phyloP scores from a whole-genome alignment of 176 grass and related monocot genomes.

The Phoenix dactylifera region DNA sequence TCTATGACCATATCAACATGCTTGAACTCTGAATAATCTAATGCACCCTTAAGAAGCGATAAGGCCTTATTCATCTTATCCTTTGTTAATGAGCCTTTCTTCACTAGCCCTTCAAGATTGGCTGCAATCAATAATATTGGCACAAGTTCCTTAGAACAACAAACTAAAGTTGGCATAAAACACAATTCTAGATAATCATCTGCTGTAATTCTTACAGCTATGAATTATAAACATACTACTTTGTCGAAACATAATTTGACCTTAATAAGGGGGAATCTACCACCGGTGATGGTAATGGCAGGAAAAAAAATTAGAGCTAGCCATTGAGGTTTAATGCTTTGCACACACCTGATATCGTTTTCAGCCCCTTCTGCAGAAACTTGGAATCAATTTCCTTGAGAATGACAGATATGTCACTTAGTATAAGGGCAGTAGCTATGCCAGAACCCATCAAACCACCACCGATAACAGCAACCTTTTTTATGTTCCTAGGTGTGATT shows the following conservation, averaged over 20 bases:
- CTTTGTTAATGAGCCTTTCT: conserved; percentile 82
- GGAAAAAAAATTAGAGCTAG: too few species aligned
- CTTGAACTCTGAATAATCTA: conserved; percentile 91
- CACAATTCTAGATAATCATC: too few species aligned
- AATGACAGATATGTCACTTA: conserved; percentile 68
- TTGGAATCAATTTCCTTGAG: conserved; percentile 91
- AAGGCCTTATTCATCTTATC: conserved; percentile 85
- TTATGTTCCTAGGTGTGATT: conserved; percentile 84
- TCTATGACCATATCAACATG: conserved; percentile 99
- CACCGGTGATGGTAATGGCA: too few species aligned
- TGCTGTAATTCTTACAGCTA: too few species aligned
- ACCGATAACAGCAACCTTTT: conserved; percentile 88
- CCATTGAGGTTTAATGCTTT: too few species aligned
- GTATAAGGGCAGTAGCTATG: conserved; percentile 93
- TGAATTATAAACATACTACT: too few species aligned
- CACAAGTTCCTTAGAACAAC: conserved; percentile 8
- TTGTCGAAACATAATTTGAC: too few species aligned
- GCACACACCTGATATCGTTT: conserved; percentile 68
- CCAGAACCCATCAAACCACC: conserved; percentile 99
- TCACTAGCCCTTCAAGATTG: conserved; percentile 89
- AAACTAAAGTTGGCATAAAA: too few species aligned
- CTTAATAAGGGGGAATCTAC: too few species aligned
- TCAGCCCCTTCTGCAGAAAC: conserved; percentile 74
- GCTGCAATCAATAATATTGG: conserved; percentile 21
- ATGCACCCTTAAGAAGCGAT: conserved; percentile 69